These are phyloP conservation scores for Colletotrichum siamense DNA, from an alignment of 2,329 filamentous ascomycete genomes.

Conservation along the genomic window DNA sequence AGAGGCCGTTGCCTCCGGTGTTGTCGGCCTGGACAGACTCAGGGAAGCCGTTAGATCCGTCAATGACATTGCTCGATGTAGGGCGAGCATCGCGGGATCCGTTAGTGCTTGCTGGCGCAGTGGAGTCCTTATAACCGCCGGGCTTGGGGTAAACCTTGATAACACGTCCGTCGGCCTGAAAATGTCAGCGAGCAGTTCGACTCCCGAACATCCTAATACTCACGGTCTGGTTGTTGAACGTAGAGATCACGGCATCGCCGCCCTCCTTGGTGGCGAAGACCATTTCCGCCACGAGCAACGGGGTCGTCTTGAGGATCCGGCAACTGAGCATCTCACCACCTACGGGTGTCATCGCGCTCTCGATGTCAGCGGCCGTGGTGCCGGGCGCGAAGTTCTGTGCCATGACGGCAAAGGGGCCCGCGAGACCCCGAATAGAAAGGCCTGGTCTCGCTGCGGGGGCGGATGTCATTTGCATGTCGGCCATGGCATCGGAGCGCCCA, in stretches of 20 bases:
- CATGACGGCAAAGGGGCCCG: conserved; percentile 74
- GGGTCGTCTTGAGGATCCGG: conserved; percentile 68
- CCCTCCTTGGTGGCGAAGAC: conserved; percentile 75
- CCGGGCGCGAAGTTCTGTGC: conserved; percentile 84
- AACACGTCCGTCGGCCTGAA: conserved; percentile 74
- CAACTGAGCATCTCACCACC: conserved; percentile 73
- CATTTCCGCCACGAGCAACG: conserved; percentile 80
- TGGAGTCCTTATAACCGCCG: conserved; percentile 41
- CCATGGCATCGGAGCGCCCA: conserved; percentile 40
- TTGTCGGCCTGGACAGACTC: conserved; percentile 49
- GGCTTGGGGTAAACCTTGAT: conserved; percentile 76
- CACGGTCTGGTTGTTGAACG: conserved; percentile 81
- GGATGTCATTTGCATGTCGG: conserved; percentile 29
- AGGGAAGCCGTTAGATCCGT: conserved; percentile 60
- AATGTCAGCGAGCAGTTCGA: neutral
- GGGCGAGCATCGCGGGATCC: conserved; percentile 31
- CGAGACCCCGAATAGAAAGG: conserved; percentile 75
- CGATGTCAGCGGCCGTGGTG: conserved; percentile 82
- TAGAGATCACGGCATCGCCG: conserved; percentile 75
- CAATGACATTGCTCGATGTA: conserved; percentile 49
- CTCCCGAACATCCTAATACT: conserved; percentile 30
- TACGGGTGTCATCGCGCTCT: conserved; percentile 80
- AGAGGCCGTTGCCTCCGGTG: conserved; percentile 40
- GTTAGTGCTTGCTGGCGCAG: conserved; percentile 32
- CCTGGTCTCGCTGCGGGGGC: conserved; percentile 40